Conservation (phyloP, 768 basidiomycete species). For the Trametes punicea region DNA sequence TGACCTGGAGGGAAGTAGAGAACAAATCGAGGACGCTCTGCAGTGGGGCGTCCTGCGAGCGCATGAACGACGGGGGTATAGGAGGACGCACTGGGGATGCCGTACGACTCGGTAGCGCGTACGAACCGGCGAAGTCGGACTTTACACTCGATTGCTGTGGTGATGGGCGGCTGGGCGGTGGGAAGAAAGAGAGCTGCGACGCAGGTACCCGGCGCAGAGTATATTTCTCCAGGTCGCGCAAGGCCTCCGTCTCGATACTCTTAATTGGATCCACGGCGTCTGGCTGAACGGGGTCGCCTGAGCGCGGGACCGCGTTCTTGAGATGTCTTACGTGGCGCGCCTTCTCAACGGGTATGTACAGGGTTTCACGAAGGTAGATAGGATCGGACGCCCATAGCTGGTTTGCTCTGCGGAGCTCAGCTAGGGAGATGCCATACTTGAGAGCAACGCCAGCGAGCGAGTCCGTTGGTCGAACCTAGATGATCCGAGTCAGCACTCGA, state of each 20-base stretch:
- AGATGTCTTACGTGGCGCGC: conserved; percentile 44
- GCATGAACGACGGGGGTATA: conserved; percentile 1
- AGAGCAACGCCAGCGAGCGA: conserved; percentile 85
- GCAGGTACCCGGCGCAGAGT: conserved; percentile 31
- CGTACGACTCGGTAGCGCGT: conserved; percentile 1
- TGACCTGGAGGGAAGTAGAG: conserved; percentile 8
- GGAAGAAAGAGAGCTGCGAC: conserved; percentile 33
- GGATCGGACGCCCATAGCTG: conserved; percentile 93
- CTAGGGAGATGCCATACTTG: conserved; percentile 82
- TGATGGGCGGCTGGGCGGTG: conserved; percentile 19
- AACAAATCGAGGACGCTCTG: conserved; percentile 9
- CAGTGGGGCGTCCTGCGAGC: neutral
- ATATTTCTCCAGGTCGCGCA: neutral
- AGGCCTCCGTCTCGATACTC: neutral
- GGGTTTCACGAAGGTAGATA: conserved; percentile 79
- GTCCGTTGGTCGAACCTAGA: conserved; percentile 67
- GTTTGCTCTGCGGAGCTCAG: conserved; percentile 82
- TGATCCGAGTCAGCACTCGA: neutral
- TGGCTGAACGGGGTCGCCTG: too few species aligned
- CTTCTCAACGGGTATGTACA: conserved; percentile 75
- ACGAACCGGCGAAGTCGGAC: neutral
- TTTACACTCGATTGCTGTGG: neutral
- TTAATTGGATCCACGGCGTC: too few species aligned
- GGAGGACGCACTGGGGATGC: neutral
- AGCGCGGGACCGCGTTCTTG: too few species aligned